A percentile compares a stretch with the other conserved stretches of the same genome.
phyloP scores from a whole-genome alignment of 75 land plant genomes.

The Picea sitchensis region DNA sequence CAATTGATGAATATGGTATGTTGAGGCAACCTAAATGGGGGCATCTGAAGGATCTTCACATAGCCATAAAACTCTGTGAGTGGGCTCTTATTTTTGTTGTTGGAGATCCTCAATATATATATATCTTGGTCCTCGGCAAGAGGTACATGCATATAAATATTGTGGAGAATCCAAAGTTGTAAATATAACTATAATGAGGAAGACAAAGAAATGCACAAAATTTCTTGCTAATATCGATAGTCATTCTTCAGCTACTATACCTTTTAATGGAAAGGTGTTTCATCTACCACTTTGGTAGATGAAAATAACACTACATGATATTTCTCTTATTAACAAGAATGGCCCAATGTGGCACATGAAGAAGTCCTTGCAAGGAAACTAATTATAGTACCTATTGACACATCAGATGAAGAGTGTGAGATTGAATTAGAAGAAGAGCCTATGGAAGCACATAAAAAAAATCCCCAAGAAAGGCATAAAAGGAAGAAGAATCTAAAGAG shows the following conservation, averaged over 20 bases:
- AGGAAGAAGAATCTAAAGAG: no score
- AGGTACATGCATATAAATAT: conserved; percentile 50
- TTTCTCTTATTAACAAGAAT: no score
- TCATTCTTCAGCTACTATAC: conserved; percentile 55
- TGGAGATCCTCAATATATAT: conserved; percentile 34
- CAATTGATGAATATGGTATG: conserved; percentile 74
- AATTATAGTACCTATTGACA: no score
- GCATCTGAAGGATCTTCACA: conserved; percentile 60
- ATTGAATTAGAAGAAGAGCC: no score
- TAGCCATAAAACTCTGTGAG: conserved; percentile 62
- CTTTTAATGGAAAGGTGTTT: conserved; percentile 67
- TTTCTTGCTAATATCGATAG: conserved; percentile 78
- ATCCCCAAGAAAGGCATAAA: no score
- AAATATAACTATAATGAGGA: conserved; percentile 19
- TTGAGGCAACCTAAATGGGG: conserved; percentile 65
- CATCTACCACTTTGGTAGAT: conserved; percentile 77
- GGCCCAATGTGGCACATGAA: no score
- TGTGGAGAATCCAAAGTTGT: no score
- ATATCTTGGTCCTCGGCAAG: conserved; percentile 49
- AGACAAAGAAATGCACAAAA: conserved; percentile 69
- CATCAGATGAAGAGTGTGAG: no score
- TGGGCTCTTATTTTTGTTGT: conserved; percentile 33
- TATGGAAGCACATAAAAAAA: no score
- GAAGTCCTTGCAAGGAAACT: no score
- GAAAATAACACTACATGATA: no score